Percentiles rank a stretch among this genome's conserved stretches.
Evolutionary conservation across 2,329 filamentous ascomycete genomes (phyloP).

Genomic region (Fusarium napiforme): DNA sequence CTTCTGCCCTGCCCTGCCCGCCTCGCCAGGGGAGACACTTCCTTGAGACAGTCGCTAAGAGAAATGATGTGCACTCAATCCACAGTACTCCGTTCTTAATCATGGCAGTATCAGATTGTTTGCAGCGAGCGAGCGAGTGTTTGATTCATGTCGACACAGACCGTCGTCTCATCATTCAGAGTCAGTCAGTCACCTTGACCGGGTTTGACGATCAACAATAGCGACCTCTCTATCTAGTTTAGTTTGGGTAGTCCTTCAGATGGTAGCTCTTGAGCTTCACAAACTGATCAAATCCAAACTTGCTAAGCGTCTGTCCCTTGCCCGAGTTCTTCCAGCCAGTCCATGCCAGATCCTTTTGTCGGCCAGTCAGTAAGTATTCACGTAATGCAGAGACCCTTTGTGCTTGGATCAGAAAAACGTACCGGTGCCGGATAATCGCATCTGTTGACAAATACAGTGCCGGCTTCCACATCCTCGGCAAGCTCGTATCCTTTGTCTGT

Average conservation of each 20-base stretch:
- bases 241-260: conserved; percentile 82
- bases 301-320: conserved; percentile 88
- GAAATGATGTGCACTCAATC: conserved; percentile 21
- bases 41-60: conserved; percentile 33
- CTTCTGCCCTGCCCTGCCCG: neutral
- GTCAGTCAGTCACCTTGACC: conserved; percentile 17
- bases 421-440: conserved; percentile 93
- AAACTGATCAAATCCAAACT: conserved; percentile 94
- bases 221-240: conserved; percentile 31
- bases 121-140: conserved; percentile 10
- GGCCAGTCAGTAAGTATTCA: conserved; percentile 32
- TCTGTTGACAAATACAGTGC: conserved; percentile 95
- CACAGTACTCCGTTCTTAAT: neutral
- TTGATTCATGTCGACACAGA: conserved; percentile 18
- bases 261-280: conserved; percentile 97
- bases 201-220: conserved; percentile 1
- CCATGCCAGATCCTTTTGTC: conserved; percentile 84
- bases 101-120: conserved; percentile 4
- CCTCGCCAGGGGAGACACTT: conserved; percentile 12
- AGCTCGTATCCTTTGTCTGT: conserved; percentile 78
- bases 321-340: conserved; percentile 98
- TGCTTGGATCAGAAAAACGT: conserved; percentile 52
- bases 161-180: conserved; percentile 23
- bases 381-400: conserved; percentile 10
- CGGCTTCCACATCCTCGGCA: conserved; percentile 84